Base-by-base conservation (phyloP, 2,329 filamentous ascomycete genomes). In the Aspergillus awamori region DNA sequence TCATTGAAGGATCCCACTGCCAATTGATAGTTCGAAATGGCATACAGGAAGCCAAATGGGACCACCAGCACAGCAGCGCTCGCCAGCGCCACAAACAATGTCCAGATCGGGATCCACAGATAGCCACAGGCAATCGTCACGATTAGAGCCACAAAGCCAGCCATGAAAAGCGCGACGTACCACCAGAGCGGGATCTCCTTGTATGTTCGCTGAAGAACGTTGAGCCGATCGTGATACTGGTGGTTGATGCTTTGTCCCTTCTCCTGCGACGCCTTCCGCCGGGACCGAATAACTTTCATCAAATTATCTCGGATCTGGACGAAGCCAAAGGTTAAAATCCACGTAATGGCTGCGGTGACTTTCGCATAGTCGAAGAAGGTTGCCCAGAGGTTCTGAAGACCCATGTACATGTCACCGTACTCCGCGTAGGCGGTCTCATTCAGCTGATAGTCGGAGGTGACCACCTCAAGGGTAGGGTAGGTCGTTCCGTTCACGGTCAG, bases 321-420 rank as follows among this genome's bases (percentile, higher is more conserved):
- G 45, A 76, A 84, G 0, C 85, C 83, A 59, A 87, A 87, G 0
- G 85, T 80, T 3, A 74, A 74, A 70, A 87, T 84, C 85, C 86
- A 88, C 5, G 82, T 81, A 52, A 87, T 77, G 0, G 84, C 84
- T 1, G 85, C 86, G 1, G 83, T 79, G 59, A 86, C 83, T 8
- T 84, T 82, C 5, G 86, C 84, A 59, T 87, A 87, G 68, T 85
- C 84, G 69, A 86, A 87, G 73, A 87, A 87, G 63, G 84, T 84
- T 4, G 74, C 71, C 85, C 85, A 88, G 3, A 86, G 77, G 45
- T 82, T 80, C 62, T 87, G 86, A 0, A 84, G 74, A 1, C 86
- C 83, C 57, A 86, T 81, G 63, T 86, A 86, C n/a, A 85, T 76
- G 2, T 82, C 82, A 0, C 86, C 86, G 36, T 83, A 76, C 6